Evolutionary conservation across 2,329 filamentous ascomycete genomes (phyloP).

Genomic region (Verticillium longisporum): DNA sequence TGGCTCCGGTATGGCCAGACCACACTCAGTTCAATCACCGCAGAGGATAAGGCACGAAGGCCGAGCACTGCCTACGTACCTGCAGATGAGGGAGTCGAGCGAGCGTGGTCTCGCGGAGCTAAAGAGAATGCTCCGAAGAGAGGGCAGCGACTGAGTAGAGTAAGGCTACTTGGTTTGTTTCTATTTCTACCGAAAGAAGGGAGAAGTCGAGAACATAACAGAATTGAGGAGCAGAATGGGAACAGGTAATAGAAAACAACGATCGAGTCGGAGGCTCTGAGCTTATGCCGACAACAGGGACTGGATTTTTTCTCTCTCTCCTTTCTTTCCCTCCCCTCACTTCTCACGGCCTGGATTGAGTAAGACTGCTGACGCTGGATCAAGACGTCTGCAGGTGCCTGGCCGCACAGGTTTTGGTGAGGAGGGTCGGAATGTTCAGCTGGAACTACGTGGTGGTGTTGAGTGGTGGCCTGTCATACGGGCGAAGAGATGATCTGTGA

Average conservation of each 20-base stretch:
- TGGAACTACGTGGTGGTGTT: not conserved
- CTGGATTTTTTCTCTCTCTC: not conserved
- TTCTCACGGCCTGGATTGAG: not conserved
- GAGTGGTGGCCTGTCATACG: not conserved
- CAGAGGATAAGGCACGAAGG: not conserved
- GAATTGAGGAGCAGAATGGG: not conserved
- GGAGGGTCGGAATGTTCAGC: not conserved
- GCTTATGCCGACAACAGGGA: not conserved
- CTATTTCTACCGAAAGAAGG: not conserved
- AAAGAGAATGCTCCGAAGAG: not conserved
- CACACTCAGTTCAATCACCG: not conserved
- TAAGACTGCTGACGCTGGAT: not conserved
- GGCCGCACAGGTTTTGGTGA: not conserved
- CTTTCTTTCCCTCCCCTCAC: not conserved
- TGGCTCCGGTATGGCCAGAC: not conserved
- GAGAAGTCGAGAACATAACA: not conserved
- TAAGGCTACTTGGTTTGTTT: not conserved
- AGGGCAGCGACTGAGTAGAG: not conserved
- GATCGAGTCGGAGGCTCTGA: not conserved
- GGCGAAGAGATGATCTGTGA: not conserved
- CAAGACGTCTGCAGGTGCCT: not conserved
- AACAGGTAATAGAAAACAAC: not conserved
- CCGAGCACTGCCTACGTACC: not conserved
- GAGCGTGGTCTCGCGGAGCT: not conserved
- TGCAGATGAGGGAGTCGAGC: not conserved